Conservation (phyloP, 805 yeast species). For the Starmerella lactis-condensi region DNA sequence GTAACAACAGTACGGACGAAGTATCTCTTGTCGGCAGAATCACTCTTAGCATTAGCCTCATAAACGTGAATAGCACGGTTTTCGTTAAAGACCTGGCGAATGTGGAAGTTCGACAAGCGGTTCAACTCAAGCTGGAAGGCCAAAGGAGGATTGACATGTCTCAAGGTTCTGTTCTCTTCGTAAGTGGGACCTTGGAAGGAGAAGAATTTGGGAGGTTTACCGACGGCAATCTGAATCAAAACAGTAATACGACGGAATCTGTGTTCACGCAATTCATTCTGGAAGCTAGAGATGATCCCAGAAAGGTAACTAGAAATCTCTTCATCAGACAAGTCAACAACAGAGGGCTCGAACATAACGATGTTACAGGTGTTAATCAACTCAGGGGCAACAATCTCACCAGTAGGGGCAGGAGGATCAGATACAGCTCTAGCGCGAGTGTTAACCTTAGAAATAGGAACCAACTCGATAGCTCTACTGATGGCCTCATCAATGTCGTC, state of each 20-base stretch:
- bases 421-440: slow-evolving; percentile 26
- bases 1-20: slow-evolving; percentile 94
- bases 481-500: slow-evolving; percentile 82
- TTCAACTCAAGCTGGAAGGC: slow-evolving; percentile 94
- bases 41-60: slow-evolving; percentile 87
- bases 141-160: slow-evolving; percentile 95
- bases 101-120: slow-evolving; percentile 83
- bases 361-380: slow-evolving; percentile 71
- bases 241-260: slow-evolving; percentile 85
- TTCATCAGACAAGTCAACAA: slow-evolving; percentile 43
- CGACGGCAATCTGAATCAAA: slow-evolving; percentile 65
- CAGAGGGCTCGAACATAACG: slow-evolving; percentile 29
- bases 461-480: slow-evolving; percentile 50
- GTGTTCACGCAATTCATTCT: slow-evolving; percentile 49
- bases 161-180: slow-evolving; percentile 74
- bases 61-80: slow-evolving; percentile 95
- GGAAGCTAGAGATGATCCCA: slow-evolving; percentile 47
- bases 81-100: slow-evolving; percentile 86
- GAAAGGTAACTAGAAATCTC: slow-evolving; percentile 45
- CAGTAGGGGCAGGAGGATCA: slow-evolving; percentile 17
- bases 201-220: slow-evolving; percentile 84
- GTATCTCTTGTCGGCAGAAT: slow-evolving; percentile 83
- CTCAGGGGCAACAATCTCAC: slow-evolving; percentile 12
- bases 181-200: slow-evolving; percentile 84
- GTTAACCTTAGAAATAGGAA: slow-evolving; percentile 31